These are phyloP conservation scores for Echinochloa phyllopogon DNA, from an alignment of 176 grass and related monocot genomes.

Conservation along the genomic window DNA sequence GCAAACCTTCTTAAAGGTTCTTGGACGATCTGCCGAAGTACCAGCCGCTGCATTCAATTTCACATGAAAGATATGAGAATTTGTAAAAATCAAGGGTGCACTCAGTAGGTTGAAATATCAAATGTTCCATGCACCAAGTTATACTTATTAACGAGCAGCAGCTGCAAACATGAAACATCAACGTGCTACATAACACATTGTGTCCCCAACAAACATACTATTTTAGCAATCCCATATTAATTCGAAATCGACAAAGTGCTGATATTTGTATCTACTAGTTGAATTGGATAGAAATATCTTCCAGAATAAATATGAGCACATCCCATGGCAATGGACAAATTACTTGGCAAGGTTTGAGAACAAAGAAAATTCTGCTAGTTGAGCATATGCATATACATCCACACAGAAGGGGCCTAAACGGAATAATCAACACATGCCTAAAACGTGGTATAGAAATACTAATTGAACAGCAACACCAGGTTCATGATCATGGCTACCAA, in stretches of 20 bases:
- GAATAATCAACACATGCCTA: neutral
- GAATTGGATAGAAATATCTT: neutral
- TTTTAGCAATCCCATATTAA: neutral
- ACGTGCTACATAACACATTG: neutral
- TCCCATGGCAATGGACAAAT: neutral
- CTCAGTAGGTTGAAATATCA: neutral
- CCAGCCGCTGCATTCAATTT: constrained; percentile 71
- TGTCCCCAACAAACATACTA: neutral
- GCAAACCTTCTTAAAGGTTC: constrained; percentile 64
- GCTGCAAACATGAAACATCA: neutral
- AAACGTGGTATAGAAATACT: neutral
- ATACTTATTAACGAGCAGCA: neutral
- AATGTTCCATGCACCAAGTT: neutral
- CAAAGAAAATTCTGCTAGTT: neutral
- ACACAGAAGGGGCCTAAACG: neutral
- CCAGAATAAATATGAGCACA: neutral
- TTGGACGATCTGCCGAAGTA: constrained; percentile 62
- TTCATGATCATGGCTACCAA: too few species aligned
- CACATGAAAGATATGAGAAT: constrained; percentile 32
- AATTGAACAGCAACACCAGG: neutral
- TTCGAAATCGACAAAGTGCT: neutral
- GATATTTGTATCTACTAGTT: neutral
- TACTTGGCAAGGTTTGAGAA: neutral
- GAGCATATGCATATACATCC: neutral
- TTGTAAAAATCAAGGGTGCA: neutral